phyloP scores from a whole-genome alignment of 2,329 filamentous ascomycete species.

The Knufia petricola region DNA sequence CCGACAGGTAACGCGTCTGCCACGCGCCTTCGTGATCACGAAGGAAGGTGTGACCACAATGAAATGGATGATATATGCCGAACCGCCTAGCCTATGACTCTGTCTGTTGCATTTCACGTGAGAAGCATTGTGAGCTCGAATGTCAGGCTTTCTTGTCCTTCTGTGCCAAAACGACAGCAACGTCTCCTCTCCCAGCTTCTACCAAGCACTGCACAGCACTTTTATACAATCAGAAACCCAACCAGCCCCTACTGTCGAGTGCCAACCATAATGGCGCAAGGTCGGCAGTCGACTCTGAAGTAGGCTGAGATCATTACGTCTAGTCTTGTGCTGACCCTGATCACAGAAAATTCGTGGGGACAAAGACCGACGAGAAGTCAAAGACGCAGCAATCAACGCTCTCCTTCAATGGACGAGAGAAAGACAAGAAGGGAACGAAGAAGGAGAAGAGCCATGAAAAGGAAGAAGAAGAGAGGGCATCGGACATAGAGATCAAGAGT shows the following conservation, averaged over 20 bases:
- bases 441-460: slow-evolving; percentile 14
- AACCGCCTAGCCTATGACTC: too few relatives aligned
- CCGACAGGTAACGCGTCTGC: background rate
- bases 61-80: too few relatives aligned
- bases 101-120: too few relatives aligned
- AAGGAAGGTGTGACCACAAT: background rate
- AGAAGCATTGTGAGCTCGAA: too few relatives aligned
- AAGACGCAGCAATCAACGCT: slow-evolving; percentile 26
- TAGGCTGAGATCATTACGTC: slow-evolving; percentile 66
- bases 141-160: too few relatives aligned
- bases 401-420: slow-evolving; percentile 24
- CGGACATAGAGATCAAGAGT: slow-evolving; percentile 15
- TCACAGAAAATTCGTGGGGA: slow-evolving; percentile 73
- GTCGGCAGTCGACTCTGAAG: slow-evolving; percentile 76
- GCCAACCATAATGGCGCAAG: slow-evolving; percentile 18
- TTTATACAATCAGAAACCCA: too few relatives aligned
- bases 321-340: slow-evolving; percentile 12
- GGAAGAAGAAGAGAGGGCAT: slow-evolving; percentile 13
- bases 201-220: too few relatives aligned
- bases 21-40: background rate
- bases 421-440: slow-evolving; percentile 21
- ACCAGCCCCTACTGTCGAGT: background rate
- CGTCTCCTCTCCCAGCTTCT: too few relatives aligned
- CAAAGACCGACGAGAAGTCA: slow-evolving; percentile 55
- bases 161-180: background rate